Conservation (phyloP, 2,329 filamentous ascomycete genomes). For the Neobulgaria alba region DNA sequence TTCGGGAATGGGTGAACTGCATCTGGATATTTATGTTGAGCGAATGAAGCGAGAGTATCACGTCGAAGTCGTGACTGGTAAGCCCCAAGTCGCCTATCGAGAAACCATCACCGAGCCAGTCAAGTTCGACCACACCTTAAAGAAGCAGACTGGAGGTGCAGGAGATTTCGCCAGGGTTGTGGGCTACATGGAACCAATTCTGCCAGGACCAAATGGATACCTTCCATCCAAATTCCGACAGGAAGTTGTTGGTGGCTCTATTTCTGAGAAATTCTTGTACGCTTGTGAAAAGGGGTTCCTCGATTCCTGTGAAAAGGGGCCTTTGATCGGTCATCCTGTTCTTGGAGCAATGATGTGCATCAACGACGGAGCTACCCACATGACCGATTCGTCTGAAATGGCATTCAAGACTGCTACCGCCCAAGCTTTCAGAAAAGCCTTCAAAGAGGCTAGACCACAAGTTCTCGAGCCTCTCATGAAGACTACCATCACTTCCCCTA, state of each 20-base stretch:
- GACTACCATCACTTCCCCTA: constrained; percentile 89
- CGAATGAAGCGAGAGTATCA: constrained; percentile 95
- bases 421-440: constrained; percentile 93
- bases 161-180: constrained; percentile 92
- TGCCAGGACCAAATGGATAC: constrained; percentile 34
- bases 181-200: constrained; percentile 83
- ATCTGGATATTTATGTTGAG: constrained; percentile 95
- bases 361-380: constrained; percentile 93
- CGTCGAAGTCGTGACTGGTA: constrained; percentile 90
- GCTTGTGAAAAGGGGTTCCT: constrained; percentile 96
- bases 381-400: constrained; percentile 95
- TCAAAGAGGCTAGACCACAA: constrained; percentile 69
- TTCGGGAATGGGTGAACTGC: constrained; percentile 94
- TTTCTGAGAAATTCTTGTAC: constrained; percentile 90
- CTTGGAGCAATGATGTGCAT: constrained; percentile 85
- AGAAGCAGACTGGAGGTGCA: constrained; percentile 91
- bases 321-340: constrained; percentile 85
- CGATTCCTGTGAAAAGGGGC: constrained; percentile 72
- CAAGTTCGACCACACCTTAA: constrained; percentile 86
- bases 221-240: constrained; percentile 75
- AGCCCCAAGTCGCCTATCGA: constrained; percentile 93
- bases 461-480: constrained; percentile 97
- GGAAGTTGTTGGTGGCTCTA: constrained; percentile 79
- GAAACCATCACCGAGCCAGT: constrained; percentile 78
- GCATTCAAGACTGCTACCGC: constrained; percentile 92